These are phyloP conservation scores for Graphilbum ipis-grandicollis DNA, from an alignment of 2,329 filamentous ascomycete species.

Conservation along the genomic window DNA sequence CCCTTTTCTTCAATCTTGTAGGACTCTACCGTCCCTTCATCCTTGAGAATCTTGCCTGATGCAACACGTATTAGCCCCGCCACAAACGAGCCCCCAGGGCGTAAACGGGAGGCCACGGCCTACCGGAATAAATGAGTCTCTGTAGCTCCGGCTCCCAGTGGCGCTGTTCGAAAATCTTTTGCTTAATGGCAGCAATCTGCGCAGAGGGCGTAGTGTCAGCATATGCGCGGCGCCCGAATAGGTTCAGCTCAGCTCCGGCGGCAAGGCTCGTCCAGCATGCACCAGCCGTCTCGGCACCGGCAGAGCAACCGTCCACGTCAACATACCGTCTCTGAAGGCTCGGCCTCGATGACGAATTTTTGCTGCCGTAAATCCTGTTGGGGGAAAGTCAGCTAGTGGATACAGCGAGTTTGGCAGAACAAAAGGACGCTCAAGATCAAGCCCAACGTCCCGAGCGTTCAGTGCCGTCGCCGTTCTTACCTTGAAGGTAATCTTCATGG, in stretches of 20 bases:
- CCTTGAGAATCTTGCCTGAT: slow-evolving; percentile 90
- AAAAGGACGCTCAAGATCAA: too few relatives aligned
- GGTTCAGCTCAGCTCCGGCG: too few relatives aligned
- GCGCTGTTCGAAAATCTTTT: slow-evolving; percentile 81
- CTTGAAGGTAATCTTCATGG: slow-evolving; percentile 54
- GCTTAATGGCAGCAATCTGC: slow-evolving; percentile 87
- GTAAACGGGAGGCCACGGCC: slow-evolving; percentile 11
- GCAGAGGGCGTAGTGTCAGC: slow-evolving; percentile 4
- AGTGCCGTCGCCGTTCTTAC: slow-evolving; percentile 19
- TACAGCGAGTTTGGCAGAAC: too few relatives aligned
- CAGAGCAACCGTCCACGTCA: too few relatives aligned
- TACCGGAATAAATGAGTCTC: slow-evolving; percentile 98
- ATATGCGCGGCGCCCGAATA: too few relatives aligned
- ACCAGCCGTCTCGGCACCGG: too few relatives aligned
- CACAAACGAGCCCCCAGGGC: neutral
- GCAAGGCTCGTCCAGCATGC: too few relatives aligned
- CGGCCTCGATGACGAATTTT: slow-evolving; percentile 92
- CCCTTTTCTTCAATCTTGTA: slow-evolving; percentile 99
- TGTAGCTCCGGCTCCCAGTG: slow-evolving; percentile 81
- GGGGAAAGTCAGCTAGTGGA: slow-evolving; percentile 7
- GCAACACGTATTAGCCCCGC: slow-evolving; percentile 11
- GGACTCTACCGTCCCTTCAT: slow-evolving; percentile 89
- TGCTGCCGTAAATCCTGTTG: slow-evolving; percentile 90
- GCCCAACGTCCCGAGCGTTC: neutral
- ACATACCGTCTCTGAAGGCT: slow-evolving; percentile 78